Conservation (phyloP, 148 eudicot species). For the Spergularia bocconei region DNA sequence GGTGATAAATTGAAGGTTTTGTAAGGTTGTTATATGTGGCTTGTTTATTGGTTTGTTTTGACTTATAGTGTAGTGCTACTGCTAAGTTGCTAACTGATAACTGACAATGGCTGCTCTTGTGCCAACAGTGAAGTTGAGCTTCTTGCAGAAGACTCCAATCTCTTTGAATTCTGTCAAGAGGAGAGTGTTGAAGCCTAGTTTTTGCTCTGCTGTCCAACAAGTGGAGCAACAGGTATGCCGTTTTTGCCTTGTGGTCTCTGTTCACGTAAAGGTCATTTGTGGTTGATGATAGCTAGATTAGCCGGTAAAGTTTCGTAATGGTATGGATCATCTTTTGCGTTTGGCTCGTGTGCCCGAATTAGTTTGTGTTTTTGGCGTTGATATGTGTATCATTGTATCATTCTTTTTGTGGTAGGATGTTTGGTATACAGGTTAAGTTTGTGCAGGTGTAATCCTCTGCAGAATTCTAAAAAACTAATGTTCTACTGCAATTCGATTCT, state of each 20-base stretch:
- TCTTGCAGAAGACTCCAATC: conserved; percentile 15
- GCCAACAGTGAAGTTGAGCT: conserved; percentile 33
- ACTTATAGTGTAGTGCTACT: neutral
- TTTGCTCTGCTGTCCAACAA: conserved; percentile 41
- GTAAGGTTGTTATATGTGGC: conserved; percentile 3
- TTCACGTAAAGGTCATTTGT: neutral
- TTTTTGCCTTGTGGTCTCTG: neutral
- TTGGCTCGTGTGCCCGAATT: too few relatives aligned
- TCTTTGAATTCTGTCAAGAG: conserved; percentile 24
- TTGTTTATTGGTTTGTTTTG: conserved; percentile 9
- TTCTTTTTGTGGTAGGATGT: too few relatives aligned
- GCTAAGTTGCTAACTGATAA: neutral
- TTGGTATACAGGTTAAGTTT: too few relatives aligned
- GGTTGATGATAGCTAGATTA: neutral
- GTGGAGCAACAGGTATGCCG: conserved; percentile 14
- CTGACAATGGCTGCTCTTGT: conserved; percentile 37
- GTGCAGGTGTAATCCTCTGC: too few relatives aligned
- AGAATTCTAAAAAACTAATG: too few relatives aligned
- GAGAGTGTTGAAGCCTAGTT: conserved; percentile 28
- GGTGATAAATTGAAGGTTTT: conserved; percentile 20
- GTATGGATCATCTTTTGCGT: too few relatives aligned
- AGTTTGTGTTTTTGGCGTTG: too few relatives aligned
- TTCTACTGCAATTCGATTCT: too few relatives aligned
- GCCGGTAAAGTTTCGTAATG: neutral
- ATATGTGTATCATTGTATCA: too few relatives aligned